These are phyloP conservation scores for Rhizopogon vulgaris DNA, from an alignment of 768 basidiomycete species.

Conservation along the genomic window DNA sequence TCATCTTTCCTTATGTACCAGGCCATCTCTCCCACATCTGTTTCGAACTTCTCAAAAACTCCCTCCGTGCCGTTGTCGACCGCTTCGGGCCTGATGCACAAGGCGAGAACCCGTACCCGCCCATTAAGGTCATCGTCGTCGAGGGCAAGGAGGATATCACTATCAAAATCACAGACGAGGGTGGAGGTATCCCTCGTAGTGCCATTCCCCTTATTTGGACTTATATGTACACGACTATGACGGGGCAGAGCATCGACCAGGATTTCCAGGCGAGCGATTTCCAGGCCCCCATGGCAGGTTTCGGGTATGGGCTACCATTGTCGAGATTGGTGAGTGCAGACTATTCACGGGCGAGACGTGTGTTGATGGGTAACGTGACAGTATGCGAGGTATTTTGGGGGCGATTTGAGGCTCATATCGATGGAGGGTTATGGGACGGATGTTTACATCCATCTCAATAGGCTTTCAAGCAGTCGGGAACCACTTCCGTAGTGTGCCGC, in stretches of 20 bases:
- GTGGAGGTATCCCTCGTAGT: conserved; percentile 83
- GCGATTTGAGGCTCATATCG: conserved; percentile 87
- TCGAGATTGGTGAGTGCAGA: conserved; percentile 68
- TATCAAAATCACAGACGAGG: conserved; percentile 97
- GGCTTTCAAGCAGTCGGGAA: conserved; percentile 76
- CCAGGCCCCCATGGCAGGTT: conserved; percentile 97
- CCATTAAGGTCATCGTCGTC: conserved; percentile 91
- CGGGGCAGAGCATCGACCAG: conserved; percentile 61
- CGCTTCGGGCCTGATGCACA: conserved; percentile 65
- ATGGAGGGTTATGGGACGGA: conserved; percentile 99
- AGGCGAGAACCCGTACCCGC: conserved; percentile 44
- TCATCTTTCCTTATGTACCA: conserved; percentile 92
- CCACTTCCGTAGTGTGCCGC: conserved; percentile 48
- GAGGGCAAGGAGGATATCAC: conserved; percentile 99
- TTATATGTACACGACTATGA: conserved; percentile 93
- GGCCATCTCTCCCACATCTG: conserved; percentile 95
- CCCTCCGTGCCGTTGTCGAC: conserved; percentile 93
- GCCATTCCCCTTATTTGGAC: conserved; percentile 97
- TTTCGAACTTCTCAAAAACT: conserved; percentile 97
- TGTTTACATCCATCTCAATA: conserved; percentile 88
- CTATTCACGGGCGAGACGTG: not conserved
- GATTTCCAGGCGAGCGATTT: conserved; percentile 86
- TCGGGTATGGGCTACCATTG: conserved; percentile 89
- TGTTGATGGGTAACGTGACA: conserved; percentile 20
- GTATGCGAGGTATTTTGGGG: conserved; percentile 95